Base-by-base conservation (phyloP, 768 basidiomycete genomes). In the Tylopilus plumbeoviolaceoides region DNA sequence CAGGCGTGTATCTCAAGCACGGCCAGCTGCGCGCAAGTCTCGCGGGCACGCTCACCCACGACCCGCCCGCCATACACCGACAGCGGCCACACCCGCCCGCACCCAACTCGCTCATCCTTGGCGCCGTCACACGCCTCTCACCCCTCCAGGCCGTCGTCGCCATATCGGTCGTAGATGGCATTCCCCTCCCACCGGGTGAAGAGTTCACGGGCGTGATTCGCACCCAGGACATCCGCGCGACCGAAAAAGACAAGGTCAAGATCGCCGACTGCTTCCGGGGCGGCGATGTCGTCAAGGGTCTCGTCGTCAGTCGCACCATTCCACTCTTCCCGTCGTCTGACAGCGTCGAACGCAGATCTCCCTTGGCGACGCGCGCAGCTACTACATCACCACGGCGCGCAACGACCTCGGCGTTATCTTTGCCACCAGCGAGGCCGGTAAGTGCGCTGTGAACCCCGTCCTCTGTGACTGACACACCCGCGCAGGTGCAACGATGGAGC, bases 351-450 rank as follows among this genome's bases (percentile, higher is more conserved):
- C 21, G 7, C 54, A 95, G 93, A 90, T 95, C 45, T 95, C 93
- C 17, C 76, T 97, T 23, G 94, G 93, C 10, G 93, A 95, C 70
- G 85, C 92, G 23, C 82, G 91, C 41, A 91, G 87, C 61, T 95
- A 95, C 71, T 95, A 91, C 73, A 78, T 95, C 27, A 91, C 92
- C 0, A 95, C 93, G 4, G 93, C 89, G 7, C 75, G 89, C 39
- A 94, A 94, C 65, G 87, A 94, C 59, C 79, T 95, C 4, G 93
- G 94, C 0, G 93, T 95, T 9, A 87, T 95, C 48, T 94, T 90
- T 66, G 93, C 92, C 11, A 87, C 85, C 7, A 90, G 89, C 67
- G 91, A 93, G 72, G 85, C 87, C 44, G 90, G 91, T 83, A 62
- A 60, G 77, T 73, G 46, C 11, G 40, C 20, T n/a, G 25, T 14